A percentile compares a stretch with the other conserved stretches of the same genome.
These are phyloP conservation scores for Monilinia vaccinii-corymbosi DNA, from an alignment of 2,329 filamentous ascomycete species.

Conservation along the genomic window DNA sequence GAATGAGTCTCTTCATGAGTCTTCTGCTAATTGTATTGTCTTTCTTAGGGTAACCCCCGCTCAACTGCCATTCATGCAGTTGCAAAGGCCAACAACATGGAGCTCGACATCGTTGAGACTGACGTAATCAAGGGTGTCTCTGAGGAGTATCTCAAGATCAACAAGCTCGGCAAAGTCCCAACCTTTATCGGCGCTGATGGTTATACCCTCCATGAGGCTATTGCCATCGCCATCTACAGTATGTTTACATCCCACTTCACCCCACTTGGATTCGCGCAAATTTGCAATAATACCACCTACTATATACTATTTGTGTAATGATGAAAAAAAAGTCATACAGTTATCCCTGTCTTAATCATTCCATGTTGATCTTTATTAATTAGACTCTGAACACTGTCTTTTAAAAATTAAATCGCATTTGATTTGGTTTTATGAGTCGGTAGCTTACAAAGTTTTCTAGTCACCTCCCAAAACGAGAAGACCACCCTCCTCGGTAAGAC, in stretches of 20 bases:
- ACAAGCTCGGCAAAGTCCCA: constrained; percentile 83
- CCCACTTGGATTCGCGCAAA: background rate
- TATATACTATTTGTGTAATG: constrained; percentile 21
- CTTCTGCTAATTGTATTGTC: constrained; percentile 15
- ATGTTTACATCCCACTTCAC: constrained; percentile 39
- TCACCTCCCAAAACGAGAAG: constrained; percentile 99
- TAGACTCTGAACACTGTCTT: constrained; percentile 65
- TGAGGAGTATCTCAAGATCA: constrained; percentile 74
- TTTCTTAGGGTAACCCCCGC: constrained; percentile 72
- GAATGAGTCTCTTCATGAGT: background rate
- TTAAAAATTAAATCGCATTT: constrained; percentile 12
- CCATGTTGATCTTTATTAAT: constrained; percentile 67
- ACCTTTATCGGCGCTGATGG: constrained; percentile 89
- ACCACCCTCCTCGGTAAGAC: constrained; percentile 98
- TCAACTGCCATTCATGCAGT: constrained; percentile 82
- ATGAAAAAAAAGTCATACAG: constrained; percentile 59
- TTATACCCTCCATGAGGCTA: constrained; percentile 78
- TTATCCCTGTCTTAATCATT: constrained; percentile 98
- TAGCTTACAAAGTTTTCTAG: constrained; percentile 39
- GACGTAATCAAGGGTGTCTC: constrained; percentile 55
- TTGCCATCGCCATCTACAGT: constrained; percentile 97
- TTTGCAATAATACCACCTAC: constrained; percentile 10
- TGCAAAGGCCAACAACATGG: constrained; percentile 94
- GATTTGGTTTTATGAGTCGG: constrained; percentile 12
- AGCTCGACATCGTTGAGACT: constrained; percentile 74